Percentiles rank a stretch among this genome's conserved stretches.
Conservation (phyloP, 2,329 filamentous ascomycete genomes). For the Clonostachys rosea region DNA sequence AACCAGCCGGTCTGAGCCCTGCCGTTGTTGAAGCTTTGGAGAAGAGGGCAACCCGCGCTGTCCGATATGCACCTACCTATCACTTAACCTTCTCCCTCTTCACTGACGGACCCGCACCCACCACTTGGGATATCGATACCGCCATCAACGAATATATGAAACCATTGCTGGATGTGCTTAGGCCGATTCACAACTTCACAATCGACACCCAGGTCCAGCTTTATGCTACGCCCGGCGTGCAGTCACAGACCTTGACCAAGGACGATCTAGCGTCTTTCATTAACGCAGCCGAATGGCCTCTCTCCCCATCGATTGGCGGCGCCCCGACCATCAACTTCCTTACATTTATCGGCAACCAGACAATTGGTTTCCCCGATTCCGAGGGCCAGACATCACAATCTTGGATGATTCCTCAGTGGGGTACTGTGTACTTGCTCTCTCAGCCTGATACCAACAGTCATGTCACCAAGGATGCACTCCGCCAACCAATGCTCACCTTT, state of each 20-base stretch:
- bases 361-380: constrained; percentile 44
- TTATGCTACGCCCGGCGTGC: constrained; percentile 70
- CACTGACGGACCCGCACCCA: constrained; percentile 71
- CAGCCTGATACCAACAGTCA: constrained; percentile 35
- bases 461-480: constrained; percentile 62
- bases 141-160: constrained; percentile 78
- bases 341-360: constrained; percentile 79
- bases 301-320: constrained; percentile 88
- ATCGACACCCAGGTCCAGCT: constrained; percentile 95
- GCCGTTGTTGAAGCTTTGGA: constrained; percentile 51
- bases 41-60: constrained; percentile 74
- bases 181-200: constrained; percentile 88
- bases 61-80: constrained; percentile 91
- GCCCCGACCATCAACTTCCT: constrained; percentile 97
- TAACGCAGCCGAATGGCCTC: constrained; percentile 95
- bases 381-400: constrained; percentile 49
- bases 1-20: constrained; percentile 41
- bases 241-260: constrained; percentile 64
- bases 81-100: constrained; percentile 96
- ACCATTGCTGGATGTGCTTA: constrained; percentile 75
- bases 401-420: constrained; percentile 97
- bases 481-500: constrained; percentile 82
- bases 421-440: constrained; percentile 59
- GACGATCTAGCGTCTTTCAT: constrained; percentile 92
- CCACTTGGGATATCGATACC: constrained; percentile 84